These are phyloP conservation scores for Lachnellula suecica DNA, from an alignment of 2,329 filamentous ascomycete genomes.

Conservation along the genomic window DNA sequence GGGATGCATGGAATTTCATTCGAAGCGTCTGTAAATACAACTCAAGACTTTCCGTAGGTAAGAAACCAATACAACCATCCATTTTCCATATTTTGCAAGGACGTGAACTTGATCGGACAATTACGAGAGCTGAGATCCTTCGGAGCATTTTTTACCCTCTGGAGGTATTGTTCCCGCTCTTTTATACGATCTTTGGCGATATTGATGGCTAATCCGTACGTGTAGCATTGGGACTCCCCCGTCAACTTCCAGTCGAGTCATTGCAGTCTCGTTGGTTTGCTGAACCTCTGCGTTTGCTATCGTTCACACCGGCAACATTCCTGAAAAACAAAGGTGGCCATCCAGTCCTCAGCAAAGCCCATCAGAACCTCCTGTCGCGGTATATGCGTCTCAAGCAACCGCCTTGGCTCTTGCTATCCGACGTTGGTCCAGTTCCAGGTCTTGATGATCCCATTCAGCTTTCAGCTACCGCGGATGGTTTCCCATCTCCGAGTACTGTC, in stretches of 20 bases:
- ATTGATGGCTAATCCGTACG: slow-evolving; percentile 18
- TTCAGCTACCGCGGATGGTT: slow-evolving; percentile 28
- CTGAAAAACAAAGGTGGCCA: slow-evolving; percentile 59
- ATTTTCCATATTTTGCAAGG: slow-evolving; percentile 14
- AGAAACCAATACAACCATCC: slow-evolving; percentile 40
- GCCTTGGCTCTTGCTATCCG: slow-evolving; percentile 63
- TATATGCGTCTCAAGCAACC: slow-evolving; percentile 65
- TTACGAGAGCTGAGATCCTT: slow-evolving; percentile 26
- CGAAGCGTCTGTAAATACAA: slow-evolving; percentile 84
- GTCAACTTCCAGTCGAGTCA: slow-evolving; percentile 56
- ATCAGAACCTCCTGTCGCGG: slow-evolving; percentile 59
- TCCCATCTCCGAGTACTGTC: slow-evolving; percentile 42
- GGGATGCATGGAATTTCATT: slow-evolving; percentile 94
- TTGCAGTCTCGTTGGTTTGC: slow-evolving; percentile 69
- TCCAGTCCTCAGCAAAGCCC: slow-evolving; percentile 59
- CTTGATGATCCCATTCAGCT: slow-evolving; percentile 33
- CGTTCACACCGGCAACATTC: slow-evolving; percentile 53
- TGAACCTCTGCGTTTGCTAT: slow-evolving; percentile 64
- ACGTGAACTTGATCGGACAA: slow-evolving; percentile 19
- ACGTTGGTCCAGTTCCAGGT: slow-evolving; percentile 52
- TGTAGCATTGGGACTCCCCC: slow-evolving; percentile 51
- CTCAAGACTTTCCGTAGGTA: slow-evolving; percentile 79
- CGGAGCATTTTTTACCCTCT: slow-evolving; percentile 25
- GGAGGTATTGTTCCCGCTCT: slow-evolving; percentile 27
- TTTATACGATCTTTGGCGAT: neutral